Evolutionary conservation across 2,329 filamentous ascomycete genomes (phyloP), one percentile per base, ranked within the genome.

Genomic region (Plenodomus lindquistii): DNA sequence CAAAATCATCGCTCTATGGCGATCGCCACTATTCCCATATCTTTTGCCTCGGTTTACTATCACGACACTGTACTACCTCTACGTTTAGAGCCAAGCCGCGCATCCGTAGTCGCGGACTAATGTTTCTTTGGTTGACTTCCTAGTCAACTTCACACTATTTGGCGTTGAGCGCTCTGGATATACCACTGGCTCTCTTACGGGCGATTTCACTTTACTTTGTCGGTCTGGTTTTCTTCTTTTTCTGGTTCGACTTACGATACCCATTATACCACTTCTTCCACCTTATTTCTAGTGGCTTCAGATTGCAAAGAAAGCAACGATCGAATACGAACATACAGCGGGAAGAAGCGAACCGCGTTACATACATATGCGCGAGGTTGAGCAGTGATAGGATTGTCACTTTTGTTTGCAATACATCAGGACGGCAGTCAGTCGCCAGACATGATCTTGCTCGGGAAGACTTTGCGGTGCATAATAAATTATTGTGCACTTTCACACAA

Each of bases 201-300:
- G 59, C 48, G 50, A 56, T 55, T 52, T 19, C 34, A 42, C 60
- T 61, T 57, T 49, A 48, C 59, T 49, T 60, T 31, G 51, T 64
- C 52, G 42, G 52, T 54, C 54, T 39, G 47, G 29, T 50, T 57
- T 45, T 48, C 49, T 54, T 56, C 45, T 40, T n/a, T 48, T 56
- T 60, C 48, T 47, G 60, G 61, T 60, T 62, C 58, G 56, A 62
- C 54, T n/a, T 51, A 70, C 65, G 68, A 71, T 71, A 71, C 68
- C 68, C 68, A 71, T 68, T 69, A 64, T 60, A 65, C 59, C 55
- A 60, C 55, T 61, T 55, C 48, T 52, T 54, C 49, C 51, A 55
- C 46, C 31, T 50, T n/a, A n/a, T n/a, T 64, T 55, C 40, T 43
- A 57, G 55, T 52, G 56, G 59, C 50, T 53, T 55, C 57, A 60